Percentiles rank a stretch among this genome's conserved stretches.
Conservation (phyloP, 352 stramenopile species). For the Phytophthora nicotianae region DNA sequence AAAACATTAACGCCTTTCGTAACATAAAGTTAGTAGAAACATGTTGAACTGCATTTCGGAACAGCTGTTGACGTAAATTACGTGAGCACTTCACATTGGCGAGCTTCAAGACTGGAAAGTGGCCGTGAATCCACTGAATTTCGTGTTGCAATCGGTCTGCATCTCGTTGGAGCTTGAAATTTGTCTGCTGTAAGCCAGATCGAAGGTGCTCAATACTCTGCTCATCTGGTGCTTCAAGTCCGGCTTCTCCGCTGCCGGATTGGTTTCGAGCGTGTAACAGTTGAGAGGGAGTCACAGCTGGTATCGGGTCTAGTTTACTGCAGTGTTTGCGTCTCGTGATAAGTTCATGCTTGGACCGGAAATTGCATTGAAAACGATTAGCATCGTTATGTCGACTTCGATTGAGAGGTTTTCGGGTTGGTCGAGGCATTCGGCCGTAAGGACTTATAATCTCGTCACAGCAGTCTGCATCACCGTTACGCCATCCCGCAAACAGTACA, state of each 20-base stretch:
- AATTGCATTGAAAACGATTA: neutral
- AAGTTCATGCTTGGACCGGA: slow-evolving; percentile 4
- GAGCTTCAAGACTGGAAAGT: slow-evolving; percentile 62
- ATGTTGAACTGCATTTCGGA: slow-evolving; percentile 39
- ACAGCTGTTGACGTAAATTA: slow-evolving; percentile 43
- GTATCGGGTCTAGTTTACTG: slow-evolving; percentile 27
- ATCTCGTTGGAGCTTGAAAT: slow-evolving; percentile 8
- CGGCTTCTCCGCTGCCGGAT: neutral
- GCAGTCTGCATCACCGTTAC: neutral
- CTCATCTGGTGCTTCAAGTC: slow-evolving; percentile 2
- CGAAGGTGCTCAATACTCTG: slow-evolving; percentile 17
- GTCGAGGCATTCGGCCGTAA: slow-evolving; percentile 21
- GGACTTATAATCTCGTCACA: slow-evolving; percentile 22
- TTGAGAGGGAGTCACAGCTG: neutral
- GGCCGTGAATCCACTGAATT: slow-evolving; percentile 67
- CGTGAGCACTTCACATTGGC: slow-evolving; percentile 53
- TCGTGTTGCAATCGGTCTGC: slow-evolving; percentile 37
- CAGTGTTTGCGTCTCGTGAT: slow-evolving; percentile 13
- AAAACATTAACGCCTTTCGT: slow-evolving; percentile 35
- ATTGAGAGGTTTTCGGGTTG: slow-evolving; percentile 5
- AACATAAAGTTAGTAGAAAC: slow-evolving; percentile 30
- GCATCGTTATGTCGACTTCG: slow-evolving; percentile 3
- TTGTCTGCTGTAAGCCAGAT: slow-evolving; percentile 14
- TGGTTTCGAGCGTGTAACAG: slow-evolving; percentile 15
- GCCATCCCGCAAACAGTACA: slow-evolving; percentile 9